phyloP scores from a whole-genome alignment of 768 basidiomycete genomes.

The Calocera cornea region DNA sequence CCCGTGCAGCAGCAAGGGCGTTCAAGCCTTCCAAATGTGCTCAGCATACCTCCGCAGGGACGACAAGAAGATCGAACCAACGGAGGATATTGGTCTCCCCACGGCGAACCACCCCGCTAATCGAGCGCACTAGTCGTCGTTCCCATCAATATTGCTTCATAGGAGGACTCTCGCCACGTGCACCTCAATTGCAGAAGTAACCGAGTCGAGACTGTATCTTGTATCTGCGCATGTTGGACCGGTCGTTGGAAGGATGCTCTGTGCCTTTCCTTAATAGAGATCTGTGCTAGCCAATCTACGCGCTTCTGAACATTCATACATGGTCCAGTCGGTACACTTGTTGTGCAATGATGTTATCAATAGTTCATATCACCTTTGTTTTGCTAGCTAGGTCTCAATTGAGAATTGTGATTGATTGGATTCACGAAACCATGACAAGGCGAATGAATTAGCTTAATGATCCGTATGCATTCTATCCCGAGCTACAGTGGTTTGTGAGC shows the following conservation, averaged over 20 bases:
- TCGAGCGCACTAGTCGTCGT: background rate
- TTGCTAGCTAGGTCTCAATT: background rate
- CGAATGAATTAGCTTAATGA: background rate
- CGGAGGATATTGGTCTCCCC: background rate
- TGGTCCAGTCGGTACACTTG: background rate
- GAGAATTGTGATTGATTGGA: background rate
- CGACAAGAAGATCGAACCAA: background rate
- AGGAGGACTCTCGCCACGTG: background rate
- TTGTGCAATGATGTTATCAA: background rate
- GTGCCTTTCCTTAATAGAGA: background rate
- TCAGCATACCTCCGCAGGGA: background rate
- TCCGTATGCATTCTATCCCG: background rate
- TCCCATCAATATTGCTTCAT: background rate
- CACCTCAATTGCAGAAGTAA: background rate
- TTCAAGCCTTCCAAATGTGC: background rate
- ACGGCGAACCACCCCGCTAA: background rate
- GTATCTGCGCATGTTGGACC: background rate
- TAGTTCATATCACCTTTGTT: background rate
- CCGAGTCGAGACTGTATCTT: background rate
- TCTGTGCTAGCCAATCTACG: background rate
- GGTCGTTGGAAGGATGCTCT: background rate
- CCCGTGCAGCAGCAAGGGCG: background rate
- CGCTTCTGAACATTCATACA: background rate
- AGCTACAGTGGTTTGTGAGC: too few species aligned
- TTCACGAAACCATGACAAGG: background rate